A percentile compares a stretch with the other conserved stretches of the same genome.
Conservation (phyloP, 2,329 filamentous ascomycete genomes). For the Aspergillus amoenus region DNA sequence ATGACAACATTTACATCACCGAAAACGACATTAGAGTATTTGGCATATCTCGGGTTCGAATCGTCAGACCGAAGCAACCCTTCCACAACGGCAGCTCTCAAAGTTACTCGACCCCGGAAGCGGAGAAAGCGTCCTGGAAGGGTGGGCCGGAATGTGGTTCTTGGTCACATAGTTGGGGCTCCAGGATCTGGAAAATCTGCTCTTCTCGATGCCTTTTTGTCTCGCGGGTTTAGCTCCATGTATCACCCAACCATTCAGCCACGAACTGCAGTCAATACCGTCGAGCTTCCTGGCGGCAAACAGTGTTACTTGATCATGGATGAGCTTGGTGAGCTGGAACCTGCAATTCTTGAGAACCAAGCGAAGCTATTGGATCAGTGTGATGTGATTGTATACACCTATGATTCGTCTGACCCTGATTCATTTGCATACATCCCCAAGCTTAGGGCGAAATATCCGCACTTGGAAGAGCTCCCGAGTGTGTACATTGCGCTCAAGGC, state of each 20-base stretch:
- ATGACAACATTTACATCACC: constrained; percentile 98
- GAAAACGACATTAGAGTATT: constrained; percentile 90
- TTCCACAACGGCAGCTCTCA: constrained; percentile 78
- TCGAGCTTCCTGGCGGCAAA: constrained; percentile 91
- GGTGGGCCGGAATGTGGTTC: constrained; percentile 90
- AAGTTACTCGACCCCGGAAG: constrained; percentile 89
- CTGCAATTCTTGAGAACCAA: constrained; percentile 88
- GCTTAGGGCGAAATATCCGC: constrained; percentile 73
- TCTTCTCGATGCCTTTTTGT: constrained; percentile 86
- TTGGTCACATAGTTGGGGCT: constrained; percentile 88
- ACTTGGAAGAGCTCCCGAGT: constrained; percentile 83
- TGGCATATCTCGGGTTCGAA: constrained; percentile 95
- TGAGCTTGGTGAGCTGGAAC: constrained; percentile 92
- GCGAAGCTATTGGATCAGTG: constrained; percentile 81
- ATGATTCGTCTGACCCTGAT: constrained; percentile 95
- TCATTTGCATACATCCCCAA: constrained; percentile 90
- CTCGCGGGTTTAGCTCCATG: constrained; percentile 76
- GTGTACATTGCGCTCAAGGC: constrained; percentile 94
- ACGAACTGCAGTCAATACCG: constrained; percentile 89
- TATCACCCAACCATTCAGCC: constrained; percentile 96
- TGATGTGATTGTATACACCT: constrained; percentile 91
- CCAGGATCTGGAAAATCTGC: constrained; percentile 87
- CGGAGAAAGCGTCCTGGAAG: constrained; percentile 75
- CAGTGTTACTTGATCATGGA: constrained; percentile 96
- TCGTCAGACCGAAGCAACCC: constrained; percentile 69